Conservation (phyloP, 1,284 basidiomycete species). For the Heterobasidion occidentale region DNA sequence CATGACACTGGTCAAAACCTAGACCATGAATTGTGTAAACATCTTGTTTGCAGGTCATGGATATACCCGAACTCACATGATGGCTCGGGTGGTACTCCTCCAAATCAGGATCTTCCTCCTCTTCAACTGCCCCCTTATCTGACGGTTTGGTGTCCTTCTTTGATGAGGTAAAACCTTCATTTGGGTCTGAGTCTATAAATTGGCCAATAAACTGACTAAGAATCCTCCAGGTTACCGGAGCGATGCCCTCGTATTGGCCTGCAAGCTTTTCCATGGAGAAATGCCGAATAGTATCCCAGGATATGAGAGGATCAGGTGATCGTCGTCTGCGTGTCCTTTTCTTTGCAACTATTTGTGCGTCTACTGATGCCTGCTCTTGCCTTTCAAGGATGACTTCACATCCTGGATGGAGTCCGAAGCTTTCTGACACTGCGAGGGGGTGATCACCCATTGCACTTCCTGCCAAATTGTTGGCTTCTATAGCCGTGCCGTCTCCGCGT, state of each 20-base stretch:
- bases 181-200: neutral
- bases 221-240: neutral
- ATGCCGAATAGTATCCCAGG: neutral
- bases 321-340: too few species aligned
- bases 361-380: neutral
- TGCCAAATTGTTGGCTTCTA: too few species aligned
- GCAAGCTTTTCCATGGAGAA: neutral
- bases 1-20: neutral
- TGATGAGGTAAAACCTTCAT: too few species aligned
- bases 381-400: too few species aligned
- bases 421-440: too few species aligned
- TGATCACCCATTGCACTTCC: too few species aligned
- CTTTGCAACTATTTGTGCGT: neutral
- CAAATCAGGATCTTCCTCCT: too few species aligned
- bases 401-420: too few species aligned
- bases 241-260: neutral
- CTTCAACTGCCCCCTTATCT: too few species aligned
- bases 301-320: neutral
- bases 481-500: too few species aligned
- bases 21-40: accelerated
- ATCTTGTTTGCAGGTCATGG: neutral
- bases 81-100: too few species aligned
- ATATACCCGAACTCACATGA: neutral
- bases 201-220: neutral
- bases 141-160: too few species aligned